phyloP scores from a whole-genome alignment of 2,329 filamentous ascomycete genomes.

The Stagonosporopsis cucurbitacearum region DNA sequence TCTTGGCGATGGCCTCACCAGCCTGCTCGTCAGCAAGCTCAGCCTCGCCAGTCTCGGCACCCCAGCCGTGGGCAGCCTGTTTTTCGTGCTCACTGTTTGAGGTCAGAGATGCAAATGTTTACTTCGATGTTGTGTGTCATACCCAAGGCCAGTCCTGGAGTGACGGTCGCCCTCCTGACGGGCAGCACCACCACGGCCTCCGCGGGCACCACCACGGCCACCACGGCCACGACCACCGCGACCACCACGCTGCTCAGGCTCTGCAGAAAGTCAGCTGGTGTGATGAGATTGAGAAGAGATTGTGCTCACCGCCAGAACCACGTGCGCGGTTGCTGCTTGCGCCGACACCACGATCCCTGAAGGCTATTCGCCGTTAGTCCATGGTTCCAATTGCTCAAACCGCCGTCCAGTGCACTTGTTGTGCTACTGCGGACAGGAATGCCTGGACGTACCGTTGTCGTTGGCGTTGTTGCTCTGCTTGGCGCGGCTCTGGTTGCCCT shows the following conservation, averaged over 20 bases:
- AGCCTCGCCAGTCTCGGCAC: conserved; percentile 77
- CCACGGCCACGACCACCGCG: conserved; percentile 56
- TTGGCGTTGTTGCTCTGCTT: conserved; percentile 69
- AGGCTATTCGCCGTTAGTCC: conserved; percentile 64
- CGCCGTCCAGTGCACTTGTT: neutral
- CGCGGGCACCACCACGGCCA: conserved; percentile 56
- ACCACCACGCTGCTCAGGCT: conserved; percentile 32
- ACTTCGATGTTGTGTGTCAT: conserved; percentile 39
- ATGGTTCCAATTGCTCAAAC: neutral
- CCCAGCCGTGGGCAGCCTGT: conserved; percentile 90
- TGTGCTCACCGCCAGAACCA: conserved; percentile 46
- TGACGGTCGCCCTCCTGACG: conserved; percentile 65
- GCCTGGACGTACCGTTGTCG: conserved; percentile 81
- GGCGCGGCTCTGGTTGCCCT: conserved; percentile 36
- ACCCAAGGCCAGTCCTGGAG: conserved; percentile 66
- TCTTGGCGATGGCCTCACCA: conserved; percentile 85
- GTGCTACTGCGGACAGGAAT: neutral
- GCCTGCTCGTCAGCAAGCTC: conserved; percentile 92
- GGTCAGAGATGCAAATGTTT: conserved; percentile 23
- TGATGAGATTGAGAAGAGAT: neutral
- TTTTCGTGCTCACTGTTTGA: conserved; percentile 75
- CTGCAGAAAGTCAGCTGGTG: conserved; percentile 23
- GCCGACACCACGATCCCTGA: conserved; percentile 86
- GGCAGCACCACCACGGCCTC: conserved; percentile 47
- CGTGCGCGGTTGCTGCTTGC: conserved; percentile 82